A percentile compares a stretch with the other conserved stretches of the same genome.
Evolutionary conservation across 2,329 filamentous ascomycete species (phyloP).

Genomic region (Xylaria sp.): DNA sequence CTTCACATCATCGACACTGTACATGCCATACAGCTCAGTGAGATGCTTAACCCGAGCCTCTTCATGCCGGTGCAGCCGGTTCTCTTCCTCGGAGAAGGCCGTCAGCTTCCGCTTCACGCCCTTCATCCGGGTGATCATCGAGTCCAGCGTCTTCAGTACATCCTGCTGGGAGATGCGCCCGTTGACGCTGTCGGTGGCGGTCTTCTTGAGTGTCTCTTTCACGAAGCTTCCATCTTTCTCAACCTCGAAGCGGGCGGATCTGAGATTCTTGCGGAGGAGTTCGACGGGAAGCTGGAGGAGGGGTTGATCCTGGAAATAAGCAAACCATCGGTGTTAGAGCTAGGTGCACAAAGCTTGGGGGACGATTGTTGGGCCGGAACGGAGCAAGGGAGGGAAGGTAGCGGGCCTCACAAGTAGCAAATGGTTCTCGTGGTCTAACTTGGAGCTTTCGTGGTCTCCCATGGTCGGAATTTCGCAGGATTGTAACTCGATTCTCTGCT

Average conservation of each 20-base stretch:
- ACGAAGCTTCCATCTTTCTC: conserved; percentile 72
- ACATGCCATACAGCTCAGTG: conserved; percentile 78
- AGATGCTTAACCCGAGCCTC: conserved; percentile 81
- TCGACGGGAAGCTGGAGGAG: conserved; percentile 92
- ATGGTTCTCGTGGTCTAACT: conserved; percentile 76
- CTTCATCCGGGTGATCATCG: conserved; percentile 84
- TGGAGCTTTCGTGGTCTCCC: conserved; percentile 66
- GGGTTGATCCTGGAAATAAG: conserved; percentile 76
- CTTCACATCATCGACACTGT: conserved; percentile 84
- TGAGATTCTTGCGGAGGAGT: conserved; percentile 92
- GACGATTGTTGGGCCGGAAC: neutral
- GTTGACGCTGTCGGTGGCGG: conserved; percentile 70
- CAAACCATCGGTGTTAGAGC: conserved; percentile 7
- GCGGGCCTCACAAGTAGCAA: conserved; percentile 67
- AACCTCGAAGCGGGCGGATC: conserved; percentile 77
- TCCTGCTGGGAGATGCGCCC: conserved; percentile 68
- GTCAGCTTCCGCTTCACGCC: conserved; percentile 87
- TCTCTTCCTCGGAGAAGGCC: conserved; percentile 78
- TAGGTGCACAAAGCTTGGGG: neutral
- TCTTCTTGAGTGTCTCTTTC: conserved; percentile 65
- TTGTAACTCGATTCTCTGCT: neutral
- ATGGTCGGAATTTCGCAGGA: conserved; percentile 45
- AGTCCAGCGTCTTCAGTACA: conserved; percentile 80
- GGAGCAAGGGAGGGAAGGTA: neutral
- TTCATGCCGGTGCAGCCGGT: conserved; percentile 74